Percentiles rank a stretch among this genome's conserved stretches.
Evolutionary conservation across 1,284 basidiomycete genomes (phyloP).

Genomic region (Meira nashicola): DNA sequence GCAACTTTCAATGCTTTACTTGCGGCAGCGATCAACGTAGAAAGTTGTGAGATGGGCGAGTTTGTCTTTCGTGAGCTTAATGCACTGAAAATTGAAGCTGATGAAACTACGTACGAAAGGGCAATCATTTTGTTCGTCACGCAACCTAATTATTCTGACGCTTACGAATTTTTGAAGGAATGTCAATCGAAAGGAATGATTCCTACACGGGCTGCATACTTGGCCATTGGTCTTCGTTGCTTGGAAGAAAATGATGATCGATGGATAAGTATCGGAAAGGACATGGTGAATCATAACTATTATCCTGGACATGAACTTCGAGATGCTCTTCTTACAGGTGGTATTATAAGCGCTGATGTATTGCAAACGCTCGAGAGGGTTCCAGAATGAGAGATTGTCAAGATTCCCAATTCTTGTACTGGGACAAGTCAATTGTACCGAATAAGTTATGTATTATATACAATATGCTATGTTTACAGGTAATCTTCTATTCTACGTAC

Average conservation of each 20-base stretch:
- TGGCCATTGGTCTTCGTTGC: conserved; percentile 35
- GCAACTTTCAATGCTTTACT: conserved; percentile 32
- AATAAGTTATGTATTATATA: too few species aligned
- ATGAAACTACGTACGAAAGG: conserved; percentile 30
- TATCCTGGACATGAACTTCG: not conserved
- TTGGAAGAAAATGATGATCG: conserved; percentile 23
- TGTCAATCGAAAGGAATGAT: conserved; percentile 22
- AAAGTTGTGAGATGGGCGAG: conserved; percentile 21
- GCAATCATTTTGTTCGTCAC: conserved; percentile 30
- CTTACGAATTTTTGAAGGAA: conserved; percentile 35
- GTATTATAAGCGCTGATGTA: not conserved
- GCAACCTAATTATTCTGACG: conserved; percentile 32
- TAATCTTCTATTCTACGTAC: too few species aligned
- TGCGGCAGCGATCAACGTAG: conserved; percentile 21
- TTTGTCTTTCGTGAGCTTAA: conserved; percentile 24
- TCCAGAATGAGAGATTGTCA: not conserved
- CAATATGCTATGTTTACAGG: too few species aligned
- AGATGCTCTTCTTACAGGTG: not conserved
- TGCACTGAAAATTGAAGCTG: conserved; percentile 11
- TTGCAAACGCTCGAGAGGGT: not conserved
- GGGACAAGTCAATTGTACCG: too few species aligned
- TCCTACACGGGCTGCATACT: conserved; percentile 35
- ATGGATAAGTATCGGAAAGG: conserved; percentile 13
- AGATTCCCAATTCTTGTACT: too few species aligned
- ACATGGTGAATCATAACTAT: not conserved